Conservation (phyloP, 2,329 filamentous ascomycete species). For the Exophiala oligosperma region DNA sequence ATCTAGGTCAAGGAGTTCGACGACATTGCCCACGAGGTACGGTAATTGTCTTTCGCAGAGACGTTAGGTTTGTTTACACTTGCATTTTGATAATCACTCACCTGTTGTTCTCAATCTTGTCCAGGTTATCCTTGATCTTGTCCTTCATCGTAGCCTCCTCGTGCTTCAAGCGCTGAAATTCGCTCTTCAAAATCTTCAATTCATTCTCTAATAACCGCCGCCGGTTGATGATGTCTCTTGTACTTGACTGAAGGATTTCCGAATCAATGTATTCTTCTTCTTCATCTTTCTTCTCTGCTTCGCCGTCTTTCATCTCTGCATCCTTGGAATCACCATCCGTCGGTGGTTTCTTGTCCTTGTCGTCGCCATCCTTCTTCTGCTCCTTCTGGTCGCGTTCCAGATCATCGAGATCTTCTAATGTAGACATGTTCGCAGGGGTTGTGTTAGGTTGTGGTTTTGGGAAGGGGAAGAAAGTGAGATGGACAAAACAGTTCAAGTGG, state of each 20-base stretch:
- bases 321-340: constrained; percentile 62
- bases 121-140: constrained; percentile 98
- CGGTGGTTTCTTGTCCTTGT: constrained; percentile 56
- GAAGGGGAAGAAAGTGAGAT: background rate
- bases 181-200: constrained; percentile 97
- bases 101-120: constrained; percentile 99
- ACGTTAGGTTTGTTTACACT: constrained; percentile 10
- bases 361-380: constrained; percentile 58
- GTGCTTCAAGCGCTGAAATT: constrained; percentile 88
- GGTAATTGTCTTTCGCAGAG: constrained; percentile 74
- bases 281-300: constrained; percentile 60
- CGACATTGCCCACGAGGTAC: constrained; percentile 97
- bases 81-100: constrained; percentile 44
- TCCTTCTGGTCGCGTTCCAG: constrained; percentile 75
- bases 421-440: constrained; percentile 65
- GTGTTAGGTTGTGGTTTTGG: background rate
- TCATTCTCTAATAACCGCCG: constrained; percentile 95
- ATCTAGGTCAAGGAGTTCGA: constrained; percentile 94
- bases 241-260: constrained; percentile 89
- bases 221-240: constrained; percentile 89
- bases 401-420: constrained; percentile 88
- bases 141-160: constrained; percentile 96
- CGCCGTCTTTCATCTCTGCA: constrained; percentile 87
- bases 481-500: background rate
- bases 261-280: constrained; percentile 85